Percentiles rank a stretch among this genome's conserved stretches.
Conservation (phyloP, 768 basidiomycete genomes). For the Punctularia strigosozonata region DNA sequence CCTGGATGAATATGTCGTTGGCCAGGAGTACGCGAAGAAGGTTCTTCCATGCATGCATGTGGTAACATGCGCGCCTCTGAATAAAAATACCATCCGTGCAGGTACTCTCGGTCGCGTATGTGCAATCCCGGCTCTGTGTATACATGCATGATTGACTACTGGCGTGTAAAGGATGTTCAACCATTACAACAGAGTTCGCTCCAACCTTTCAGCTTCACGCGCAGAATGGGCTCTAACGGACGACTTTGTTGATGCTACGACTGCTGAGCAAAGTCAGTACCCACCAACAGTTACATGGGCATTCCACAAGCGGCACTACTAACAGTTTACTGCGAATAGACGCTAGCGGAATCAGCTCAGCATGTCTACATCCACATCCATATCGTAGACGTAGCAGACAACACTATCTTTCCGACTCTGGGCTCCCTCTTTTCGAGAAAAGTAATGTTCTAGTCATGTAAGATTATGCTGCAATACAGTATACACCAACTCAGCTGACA, state of each 20-base stretch:
- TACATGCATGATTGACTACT: slow-evolving; percentile 1
- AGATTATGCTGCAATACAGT: slow-evolving; percentile 20
- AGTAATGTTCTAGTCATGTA: slow-evolving; percentile 92
- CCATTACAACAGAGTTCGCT: slow-evolving; percentile 82
- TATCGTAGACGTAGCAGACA: slow-evolving; percentile 6
- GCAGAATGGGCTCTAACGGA: no score
- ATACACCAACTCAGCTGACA: not conserved
- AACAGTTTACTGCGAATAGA: no score
- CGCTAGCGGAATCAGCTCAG: no score
- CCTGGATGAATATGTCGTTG: slow-evolving; percentile 82
- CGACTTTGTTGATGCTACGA: no score
- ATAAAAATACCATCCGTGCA: no score
- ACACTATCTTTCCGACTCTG: slow-evolving; percentile 24
- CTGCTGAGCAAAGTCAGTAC: no score
- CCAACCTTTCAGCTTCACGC: slow-evolving; percentile 46
- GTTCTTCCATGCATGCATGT: no score
- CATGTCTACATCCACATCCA: slow-evolving; percentile 51
- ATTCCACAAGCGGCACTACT: no score
- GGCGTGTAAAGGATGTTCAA: slow-evolving; percentile 65
- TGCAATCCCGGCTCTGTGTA: slow-evolving; percentile 10
- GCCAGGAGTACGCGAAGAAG: slow-evolving; percentile 89
- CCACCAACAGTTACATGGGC: no score
- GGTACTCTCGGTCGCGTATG: slow-evolving; percentile 94
- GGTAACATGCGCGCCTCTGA: no score
- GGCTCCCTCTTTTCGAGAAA: slow-evolving; percentile 72